Conservation (phyloP, 257 asterid species). For the Ligustrum vulgare region DNA sequence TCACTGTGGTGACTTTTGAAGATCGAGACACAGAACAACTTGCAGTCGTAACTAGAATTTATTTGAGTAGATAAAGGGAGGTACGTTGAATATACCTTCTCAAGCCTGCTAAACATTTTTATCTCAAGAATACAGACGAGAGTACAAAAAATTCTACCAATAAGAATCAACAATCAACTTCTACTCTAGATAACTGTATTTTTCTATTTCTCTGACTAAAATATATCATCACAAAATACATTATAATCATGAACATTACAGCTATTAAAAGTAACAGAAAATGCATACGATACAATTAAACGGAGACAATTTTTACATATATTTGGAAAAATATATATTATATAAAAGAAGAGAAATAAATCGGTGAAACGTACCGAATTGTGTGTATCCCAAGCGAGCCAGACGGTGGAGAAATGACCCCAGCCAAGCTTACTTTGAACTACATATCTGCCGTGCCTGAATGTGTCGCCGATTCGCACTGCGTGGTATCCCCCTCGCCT, state of each 20-base stretch:
- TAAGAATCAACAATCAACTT: neutral
- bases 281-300: neutral
- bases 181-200: neutral
- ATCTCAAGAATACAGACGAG: neutral
- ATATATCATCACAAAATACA: neutral
- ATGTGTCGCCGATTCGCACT: conserved; percentile 80
- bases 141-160: neutral
- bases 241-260: neutral
- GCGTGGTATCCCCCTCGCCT: conserved; percentile 96
- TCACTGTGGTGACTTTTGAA: neutral
- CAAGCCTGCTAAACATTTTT: neutral
- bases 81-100: neutral
- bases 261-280: neutral
- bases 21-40: neutral
- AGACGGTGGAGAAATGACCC: conserved; percentile 99
- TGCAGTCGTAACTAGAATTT: neutral
- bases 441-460: conserved; percentile 82
- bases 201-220: neutral
- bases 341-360: neutral
- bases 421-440: conserved; percentile 97
- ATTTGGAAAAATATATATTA: neutral
- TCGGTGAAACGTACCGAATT: conserved; percentile 50
- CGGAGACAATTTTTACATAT: neutral
- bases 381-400: conserved; percentile 96
- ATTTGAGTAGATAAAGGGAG: neutral